These are phyloP conservation scores for Paramyrothecium roridum DNA, from an alignment of 2,329 filamentous ascomycete genomes.

Conservation along the genomic window DNA sequence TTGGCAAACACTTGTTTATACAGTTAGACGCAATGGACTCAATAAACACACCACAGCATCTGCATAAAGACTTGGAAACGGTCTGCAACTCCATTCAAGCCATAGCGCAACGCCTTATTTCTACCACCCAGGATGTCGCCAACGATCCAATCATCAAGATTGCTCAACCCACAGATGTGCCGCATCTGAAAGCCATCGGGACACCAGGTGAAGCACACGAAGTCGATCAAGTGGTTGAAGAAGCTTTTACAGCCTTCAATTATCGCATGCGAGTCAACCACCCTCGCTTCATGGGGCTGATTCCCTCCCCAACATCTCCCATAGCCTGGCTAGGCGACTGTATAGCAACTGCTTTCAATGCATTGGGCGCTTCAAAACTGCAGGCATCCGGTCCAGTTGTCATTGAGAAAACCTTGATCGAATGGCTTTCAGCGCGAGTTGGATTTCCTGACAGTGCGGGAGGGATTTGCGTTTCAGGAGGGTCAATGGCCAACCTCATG, in stretches of 20 bases:
- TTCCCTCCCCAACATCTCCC: slow-evolving; percentile 15
- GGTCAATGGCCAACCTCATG: slow-evolving; percentile 20
- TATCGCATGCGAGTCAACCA: slow-evolving; percentile 1
- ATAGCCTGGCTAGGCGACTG: slow-evolving; percentile 18
- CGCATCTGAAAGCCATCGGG: neutral
- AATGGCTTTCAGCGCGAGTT: slow-evolving; percentile 13
- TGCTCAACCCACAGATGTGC: neutral
- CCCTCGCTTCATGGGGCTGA: slow-evolving; percentile 10
- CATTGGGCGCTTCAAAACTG: slow-evolving; percentile 12
- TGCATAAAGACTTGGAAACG: neutral
- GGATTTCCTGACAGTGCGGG: slow-evolving; percentile 13
- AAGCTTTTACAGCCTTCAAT: neutral
- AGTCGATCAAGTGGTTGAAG: neutral
- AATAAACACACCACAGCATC: neutral
- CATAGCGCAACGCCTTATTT: neutral
- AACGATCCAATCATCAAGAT: slow-evolving; percentile 1
- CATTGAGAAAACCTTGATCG: slow-evolving; percentile 17
- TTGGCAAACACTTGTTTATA: too few relatives aligned
- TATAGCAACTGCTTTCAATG: slow-evolving; percentile 14
- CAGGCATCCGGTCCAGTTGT: slow-evolving; percentile 17
- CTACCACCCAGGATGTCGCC: neutral
- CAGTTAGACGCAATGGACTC: neutral
- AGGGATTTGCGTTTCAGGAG: slow-evolving; percentile 18
- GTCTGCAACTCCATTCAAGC: neutral
- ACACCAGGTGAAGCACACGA: neutral